These are phyloP conservation scores for Verticillium albo-atrum DNA, from an alignment of 2,329 filamentous ascomycete genomes.

Conservation along the genomic window DNA sequence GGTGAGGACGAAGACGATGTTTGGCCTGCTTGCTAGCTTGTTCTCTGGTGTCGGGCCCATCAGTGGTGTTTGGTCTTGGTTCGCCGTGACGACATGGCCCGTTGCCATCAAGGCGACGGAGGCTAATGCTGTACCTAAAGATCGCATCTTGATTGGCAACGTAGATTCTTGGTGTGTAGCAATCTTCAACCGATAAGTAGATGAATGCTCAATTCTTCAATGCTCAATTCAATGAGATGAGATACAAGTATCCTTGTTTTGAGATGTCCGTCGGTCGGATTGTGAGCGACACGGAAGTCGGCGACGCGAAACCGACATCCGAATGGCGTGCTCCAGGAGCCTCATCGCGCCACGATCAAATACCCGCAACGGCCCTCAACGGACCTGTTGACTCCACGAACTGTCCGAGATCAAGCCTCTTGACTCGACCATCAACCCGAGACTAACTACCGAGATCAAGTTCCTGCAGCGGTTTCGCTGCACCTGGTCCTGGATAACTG, in stretches of 20 bases:
- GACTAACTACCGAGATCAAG: background rate
- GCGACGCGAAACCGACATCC: background rate
- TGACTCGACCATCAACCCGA: too few species aligned
- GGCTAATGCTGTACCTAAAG: background rate
- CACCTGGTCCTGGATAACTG: background rate
- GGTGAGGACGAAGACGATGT: constrained; percentile 61
- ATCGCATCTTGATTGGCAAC: constrained; percentile 1
- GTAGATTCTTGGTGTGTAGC: too few species aligned
- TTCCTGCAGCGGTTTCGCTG: background rate
- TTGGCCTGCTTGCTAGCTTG: constrained; percentile 27
- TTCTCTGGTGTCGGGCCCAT: background rate
- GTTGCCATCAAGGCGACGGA: background rate
- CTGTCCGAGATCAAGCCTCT: too few species aligned
- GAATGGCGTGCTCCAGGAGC: background rate
- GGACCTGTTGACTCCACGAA: background rate
- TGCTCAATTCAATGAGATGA: too few species aligned
- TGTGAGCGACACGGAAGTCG: background rate
- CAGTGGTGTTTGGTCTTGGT: constrained; percentile 6
- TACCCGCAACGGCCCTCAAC: background rate
- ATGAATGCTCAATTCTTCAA: too few species aligned
- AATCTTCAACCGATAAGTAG: too few species aligned
- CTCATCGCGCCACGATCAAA: background rate
- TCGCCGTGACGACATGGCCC: background rate
- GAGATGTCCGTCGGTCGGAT: background rate
- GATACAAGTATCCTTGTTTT: too few species aligned